Evolutionary conservation across 2,329 filamentous ascomycete species (phyloP).

Genomic region (Trichophyton rubrum): DNA sequence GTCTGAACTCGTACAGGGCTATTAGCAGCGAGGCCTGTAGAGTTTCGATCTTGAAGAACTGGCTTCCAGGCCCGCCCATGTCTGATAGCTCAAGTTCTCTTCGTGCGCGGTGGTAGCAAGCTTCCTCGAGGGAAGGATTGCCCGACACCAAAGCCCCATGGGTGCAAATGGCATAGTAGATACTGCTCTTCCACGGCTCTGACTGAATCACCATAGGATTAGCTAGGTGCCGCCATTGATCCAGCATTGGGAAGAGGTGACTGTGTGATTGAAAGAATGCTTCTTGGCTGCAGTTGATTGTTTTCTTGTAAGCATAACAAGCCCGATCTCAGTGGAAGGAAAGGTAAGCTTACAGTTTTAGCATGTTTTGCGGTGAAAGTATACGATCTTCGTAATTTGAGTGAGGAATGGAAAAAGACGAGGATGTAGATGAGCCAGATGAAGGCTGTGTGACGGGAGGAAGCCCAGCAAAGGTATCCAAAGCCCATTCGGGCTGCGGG

Average conservation of each 20-base stretch:
- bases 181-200: conserved; percentile 7
- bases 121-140: conserved; percentile 4
- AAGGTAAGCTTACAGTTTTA: conserved; percentile 2
- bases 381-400: conserved; percentile 4
- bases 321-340: not conserved
- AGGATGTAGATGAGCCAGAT: conserved; percentile 1
- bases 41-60: conserved; percentile 5
- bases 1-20: conserved; percentile 2
- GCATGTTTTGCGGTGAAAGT: conserved; percentile 2
- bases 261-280: conserved; percentile 2
- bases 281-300: not conserved
- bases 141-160: conserved; percentile 5
- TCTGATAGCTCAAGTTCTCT: conserved; percentile 6
- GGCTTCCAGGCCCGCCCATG: conserved; percentile 3
- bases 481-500: conserved; percentile 2
- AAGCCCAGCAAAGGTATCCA: conserved; percentile 2
- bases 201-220: conserved; percentile 1
- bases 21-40: conserved; percentile 4
- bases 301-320: not conserved
- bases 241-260: conserved; percentile 5
- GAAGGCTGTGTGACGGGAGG: conserved; percentile 1
- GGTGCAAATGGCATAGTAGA: conserved; percentile 6
- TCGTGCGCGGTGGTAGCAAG: conserved; percentile 5
- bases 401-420: conserved; percentile 1
- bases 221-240: conserved; percentile 3